A percentile compares a stretch with the other conserved stretches of the same genome.
Evolutionary conservation across 208 protist genomes (phyloP).

Genomic region (Trypanosoma rangeli): DNA sequence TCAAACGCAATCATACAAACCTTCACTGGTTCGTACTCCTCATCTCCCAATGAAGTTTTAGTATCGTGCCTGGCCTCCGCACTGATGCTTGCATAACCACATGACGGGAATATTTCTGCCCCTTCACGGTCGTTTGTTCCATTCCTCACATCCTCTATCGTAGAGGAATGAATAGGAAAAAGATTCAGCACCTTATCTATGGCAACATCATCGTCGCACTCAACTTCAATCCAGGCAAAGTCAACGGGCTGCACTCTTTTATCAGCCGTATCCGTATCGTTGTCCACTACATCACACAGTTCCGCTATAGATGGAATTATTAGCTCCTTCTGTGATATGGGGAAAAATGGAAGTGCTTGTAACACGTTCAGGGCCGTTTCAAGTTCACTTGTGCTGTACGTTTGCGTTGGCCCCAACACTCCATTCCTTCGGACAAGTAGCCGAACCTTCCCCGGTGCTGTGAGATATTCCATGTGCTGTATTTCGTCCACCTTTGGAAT

Average conservation of each 20-base stretch:
- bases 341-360: slow-evolving; percentile 16
- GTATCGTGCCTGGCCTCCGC: slow-evolving; percentile 8
- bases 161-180: slow-evolving; percentile 31
- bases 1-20: slow-evolving; percentile 30
- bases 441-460: slow-evolving; percentile 4
- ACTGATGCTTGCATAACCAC: slow-evolving; percentile 30
- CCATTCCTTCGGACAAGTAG: slow-evolving; percentile 20
- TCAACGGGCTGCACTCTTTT: slow-evolving; percentile 6
- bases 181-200: slow-evolving; percentile 26
- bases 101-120: slow-evolving; percentile 35
- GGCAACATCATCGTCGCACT: slow-evolving; percentile 15
- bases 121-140: slow-evolving; percentile 13
- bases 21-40: slow-evolving; percentile 10
- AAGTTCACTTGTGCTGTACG: slow-evolving; percentile 10
- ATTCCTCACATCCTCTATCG: slow-evolving; percentile 18
- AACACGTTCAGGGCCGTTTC: slow-evolving; percentile 1
- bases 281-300: slow-evolving; percentile 10
- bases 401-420: slow-evolving; percentile 8
- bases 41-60: slow-evolving; percentile 4
- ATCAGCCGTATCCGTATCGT: background rate
- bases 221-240: slow-evolving; percentile 33
- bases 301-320: slow-evolving; percentile 26
- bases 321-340: slow-evolving; percentile 17
- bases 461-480: background rate
- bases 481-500: slow-evolving; percentile 10